A percentile compares a stretch with the other conserved stretches of the same genome.
phyloP scores from a whole-genome alignment of 352 stramenopile species.

The Phytopythium ostracodes region DNA sequence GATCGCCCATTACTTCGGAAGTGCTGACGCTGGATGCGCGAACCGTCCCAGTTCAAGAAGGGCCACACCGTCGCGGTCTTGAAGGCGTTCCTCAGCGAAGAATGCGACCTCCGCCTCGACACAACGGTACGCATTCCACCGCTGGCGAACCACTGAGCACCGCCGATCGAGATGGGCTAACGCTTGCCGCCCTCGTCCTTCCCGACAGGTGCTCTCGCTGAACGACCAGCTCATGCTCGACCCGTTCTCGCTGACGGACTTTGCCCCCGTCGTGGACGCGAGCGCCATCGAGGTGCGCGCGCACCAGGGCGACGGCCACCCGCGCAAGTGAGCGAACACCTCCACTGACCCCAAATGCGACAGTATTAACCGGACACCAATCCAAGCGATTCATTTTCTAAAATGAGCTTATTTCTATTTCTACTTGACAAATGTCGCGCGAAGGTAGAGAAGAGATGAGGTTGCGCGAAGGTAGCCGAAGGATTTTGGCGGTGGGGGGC shows the following conservation, averaged over 20 bases:
- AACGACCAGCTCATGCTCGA: constrained; percentile 41
- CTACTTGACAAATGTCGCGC: neutral
- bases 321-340: constrained; percentile 19
- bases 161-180: no score
- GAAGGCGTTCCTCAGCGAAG: constrained; percentile 54
- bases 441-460: neutral
- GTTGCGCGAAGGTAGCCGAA: neutral
- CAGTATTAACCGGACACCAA: neutral
- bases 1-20: no score
- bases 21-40: neutral
- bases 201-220: constrained; percentile 36
- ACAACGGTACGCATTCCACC: constrained; percentile 20
- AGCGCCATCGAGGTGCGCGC: constrained; percentile 41
- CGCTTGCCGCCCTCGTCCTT: neutral
- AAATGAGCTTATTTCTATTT: neutral
- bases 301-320: constrained; percentile 14
- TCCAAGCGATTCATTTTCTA: neutral
- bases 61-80: constrained; percentile 56
- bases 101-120: constrained; percentile 36
- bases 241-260: constrained; percentile 63
- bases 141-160: no score
- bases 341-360: neutral
- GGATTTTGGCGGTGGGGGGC: constrained; percentile 8
- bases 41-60: constrained; percentile 49
- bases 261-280: constrained; percentile 31